Evolutionary conservation across 345 rosid species (phyloP).

Genomic region (Populus tremula): DNA sequence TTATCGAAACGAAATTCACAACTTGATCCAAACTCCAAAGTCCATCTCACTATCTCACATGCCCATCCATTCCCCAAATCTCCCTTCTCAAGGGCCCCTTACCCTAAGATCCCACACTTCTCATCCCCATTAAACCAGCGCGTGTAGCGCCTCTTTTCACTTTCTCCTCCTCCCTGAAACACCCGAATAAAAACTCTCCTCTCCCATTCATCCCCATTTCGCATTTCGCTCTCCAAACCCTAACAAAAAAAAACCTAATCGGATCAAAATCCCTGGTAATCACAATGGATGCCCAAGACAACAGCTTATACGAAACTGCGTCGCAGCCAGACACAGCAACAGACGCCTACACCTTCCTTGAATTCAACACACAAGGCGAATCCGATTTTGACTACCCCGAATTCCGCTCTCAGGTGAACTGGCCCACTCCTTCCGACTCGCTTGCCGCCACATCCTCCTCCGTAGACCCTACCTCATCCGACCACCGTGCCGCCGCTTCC

Average conservation of each 20-base stretch:
- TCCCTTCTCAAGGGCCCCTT: background rate
- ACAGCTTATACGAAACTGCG: constrained; percentile 75
- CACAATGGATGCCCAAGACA: constrained; percentile 72
- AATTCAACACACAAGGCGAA: constrained; percentile 96
- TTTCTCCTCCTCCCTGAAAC: background rate
- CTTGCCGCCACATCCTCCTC: constrained; percentile 40
- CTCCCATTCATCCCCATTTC: background rate
- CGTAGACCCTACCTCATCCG: constrained; percentile 22
- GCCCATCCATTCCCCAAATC: background rate
- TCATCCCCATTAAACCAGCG: background rate
- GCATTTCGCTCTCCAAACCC: constrained; percentile 18
- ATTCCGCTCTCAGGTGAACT: constrained; percentile 70
- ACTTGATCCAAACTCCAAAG: background rate
- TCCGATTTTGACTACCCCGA: constrained; percentile 94
- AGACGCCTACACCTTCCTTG: constrained; percentile 91
- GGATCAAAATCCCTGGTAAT: background rate
- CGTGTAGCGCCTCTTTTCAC: constrained; percentile 2
- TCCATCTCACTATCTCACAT: background rate
- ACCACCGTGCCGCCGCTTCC: constrained; percentile 44
- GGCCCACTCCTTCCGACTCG: constrained; percentile 96
- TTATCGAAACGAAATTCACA: too few species aligned
- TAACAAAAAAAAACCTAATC: background rate
- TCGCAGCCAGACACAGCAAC: constrained; percentile 88
- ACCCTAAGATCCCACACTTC: background rate
- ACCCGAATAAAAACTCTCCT: background rate